Evolutionary conservation across 139 green algal species (phyloP).

Genomic region (Chlorella sp.): DNA sequence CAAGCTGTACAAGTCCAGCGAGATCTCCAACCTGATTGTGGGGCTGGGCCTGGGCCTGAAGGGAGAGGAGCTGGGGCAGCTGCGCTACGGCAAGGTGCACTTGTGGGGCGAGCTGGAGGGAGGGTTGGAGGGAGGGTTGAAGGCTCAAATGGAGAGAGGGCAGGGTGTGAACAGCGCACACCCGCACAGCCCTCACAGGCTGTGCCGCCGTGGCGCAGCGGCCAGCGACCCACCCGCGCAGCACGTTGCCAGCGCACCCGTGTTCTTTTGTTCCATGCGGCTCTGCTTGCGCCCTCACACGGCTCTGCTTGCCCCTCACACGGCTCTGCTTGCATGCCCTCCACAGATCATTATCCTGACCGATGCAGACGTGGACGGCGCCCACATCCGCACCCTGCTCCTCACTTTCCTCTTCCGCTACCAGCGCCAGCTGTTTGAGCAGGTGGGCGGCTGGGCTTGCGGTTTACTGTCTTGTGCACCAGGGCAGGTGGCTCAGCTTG

Average conservation of each 20-base stretch:
- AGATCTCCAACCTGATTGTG: slow-evolving; percentile 94
- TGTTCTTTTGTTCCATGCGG: too few relatives aligned
- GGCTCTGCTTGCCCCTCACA: background rate
- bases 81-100: slow-evolving; percentile 62
- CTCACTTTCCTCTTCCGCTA: slow-evolving; percentile 99
- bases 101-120: too few relatives aligned
- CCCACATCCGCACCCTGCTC: slow-evolving; percentile 98
- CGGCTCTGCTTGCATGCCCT: too few relatives aligned
- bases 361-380: slow-evolving; percentile 98
- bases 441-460: background rate
- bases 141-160: too few relatives aligned
- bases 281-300: background rate
- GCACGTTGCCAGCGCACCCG: too few relatives aligned
- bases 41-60: slow-evolving; percentile 92
- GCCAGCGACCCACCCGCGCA: too few relatives aligned
- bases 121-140: background rate
- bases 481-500: too few relatives aligned
- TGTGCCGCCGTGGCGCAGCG: too few relatives aligned
- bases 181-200: too few relatives aligned
- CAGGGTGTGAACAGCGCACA: too few relatives aligned
- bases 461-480: too few relatives aligned
- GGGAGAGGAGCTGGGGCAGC: slow-evolving; percentile 56
- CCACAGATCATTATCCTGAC: slow-evolving; percentile 95
- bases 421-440: slow-evolving; percentile 82
- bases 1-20: slow-evolving; percentile 94